Base-by-base conservation (phyloP, 2,329 filamentous ascomycete genomes). In the Scedosporium boydii region DNA sequence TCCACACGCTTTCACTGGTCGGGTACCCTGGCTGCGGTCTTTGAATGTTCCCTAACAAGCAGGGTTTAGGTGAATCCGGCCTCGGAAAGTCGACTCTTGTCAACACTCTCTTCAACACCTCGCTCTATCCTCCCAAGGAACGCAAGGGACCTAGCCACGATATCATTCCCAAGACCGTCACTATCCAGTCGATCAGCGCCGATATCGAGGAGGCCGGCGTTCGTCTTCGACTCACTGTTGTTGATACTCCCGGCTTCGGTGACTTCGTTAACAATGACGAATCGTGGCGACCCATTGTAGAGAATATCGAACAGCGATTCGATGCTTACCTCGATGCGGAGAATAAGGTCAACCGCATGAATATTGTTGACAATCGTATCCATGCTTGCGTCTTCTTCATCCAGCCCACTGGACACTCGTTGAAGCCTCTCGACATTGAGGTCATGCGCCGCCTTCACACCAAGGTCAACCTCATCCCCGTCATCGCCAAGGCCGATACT, bases 291-390 rank as follows among this genome's bases (percentile, higher is more conserved):
- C 95, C 95, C 63, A 99, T 99, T 78, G 89, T 97, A 71, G 95
- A 99, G 83, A 98, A 98, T 83, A 98, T 99, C 72, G 95, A 99
- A 83, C 92, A 96, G 84, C 90, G 95, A 69, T 99, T 95, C 73
- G 95, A 99, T 78, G 93, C 95, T 61, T 99, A 98, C 78, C 84
- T 99, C 64, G 95, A 99, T 78, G 93, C 95, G 56, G 95, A 99
- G 85, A 99, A 99, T 87, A 99, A 98, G 86, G 92, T 99, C 76
- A 99, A 99, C 84, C 91, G 95, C 72, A 96, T 97, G 88, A 99
- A 99, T 85, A 98, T 98, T 76, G 89, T 99, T 66, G 95, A 99
- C 81, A 99, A 98, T 84, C 90, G 95, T 71, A 96, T 99, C 67
- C 95, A 99, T 72, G 95, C 95, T 63, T 98, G 96, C 72, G 95